Evolutionary conservation across 164 flowering plant genomes (phyloP), one percentile per base, ranked within the genome.

Genomic region (Magnolia kwangsiensis): DNA sequence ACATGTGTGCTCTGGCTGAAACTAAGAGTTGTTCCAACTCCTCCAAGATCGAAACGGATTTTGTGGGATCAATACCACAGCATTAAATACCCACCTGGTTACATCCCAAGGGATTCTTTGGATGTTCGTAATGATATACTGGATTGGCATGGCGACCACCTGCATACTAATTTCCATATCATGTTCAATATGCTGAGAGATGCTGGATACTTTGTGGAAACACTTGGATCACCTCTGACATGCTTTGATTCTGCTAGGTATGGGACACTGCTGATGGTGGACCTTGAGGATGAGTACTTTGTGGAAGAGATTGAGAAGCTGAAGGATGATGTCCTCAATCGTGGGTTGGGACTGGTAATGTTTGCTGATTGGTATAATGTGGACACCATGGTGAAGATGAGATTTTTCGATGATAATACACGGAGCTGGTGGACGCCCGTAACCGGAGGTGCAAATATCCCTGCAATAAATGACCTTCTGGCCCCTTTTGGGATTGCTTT

Each of bases 371-470:
- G 99, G 99, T 96, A 96, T 85, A 96, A 94, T 87, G 93, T 96
- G 75, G 98, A 96, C 37, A 89, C 97, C 10, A 96, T 96, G 98
- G 91, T 94, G 79, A 94, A 94, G 82, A 94, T 96, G 99, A 90
- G 94, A 76, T 96, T 96, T 85, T 96, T 92, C 82, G 98, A 96
- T 86, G 99, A 96, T 78, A 96, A 94, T 83, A 96, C 98, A 0
- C 74, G 99, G 70, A 96, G 99, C 81, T 96, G 98, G 99, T 96
- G 99, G 99, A 96, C 98, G 14, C 99, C 98, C 8, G 90, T 96
- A 58, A 94, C 99, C 77, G 98, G 98, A 50, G 99, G 99, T 82
- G 93, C 99, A 61, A 96, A 96, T 83, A 76, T 96, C 74, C 99
- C 99, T 7, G 99, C 99, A 61, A 63, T 96, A 72, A 96, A 96